Base-by-base conservation (phyloP, 2,329 filamentous ascomycete genomes). In the Pyrenochaeta sp. region DNA sequence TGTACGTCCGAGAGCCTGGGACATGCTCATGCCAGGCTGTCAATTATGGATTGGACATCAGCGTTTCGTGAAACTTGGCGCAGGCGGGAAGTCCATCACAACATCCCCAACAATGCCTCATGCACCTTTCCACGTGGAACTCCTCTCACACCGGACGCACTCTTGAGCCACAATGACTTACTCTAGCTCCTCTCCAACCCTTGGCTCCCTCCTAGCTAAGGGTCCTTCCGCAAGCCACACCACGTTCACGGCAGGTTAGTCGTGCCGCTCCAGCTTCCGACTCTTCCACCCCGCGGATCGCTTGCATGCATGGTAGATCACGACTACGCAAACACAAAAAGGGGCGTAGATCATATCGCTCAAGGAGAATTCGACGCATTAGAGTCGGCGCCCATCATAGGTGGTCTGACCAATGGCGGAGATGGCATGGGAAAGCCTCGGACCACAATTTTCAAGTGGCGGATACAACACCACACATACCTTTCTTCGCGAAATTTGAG, bases 261-360 rank as follows among this genome's bases (percentile, higher is more conserved):
- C 52, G 40, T 35, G 35, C 28, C 36, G 11, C 14, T n/a, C 15
- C 24, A 20, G 11, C 21, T 15, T 42, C 42, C 29, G n/a, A 27
- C 38, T 51, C 32, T 39, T 42, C 48, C 42, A 35, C 37, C 36
- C 37, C 40, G 32, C 41, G 38, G 48, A 45, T 26, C 14, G 17
- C 41, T 32, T 24, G 35, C 31, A 41, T 53, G 49, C 38, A 40
- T 26, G 21, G 49, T 29, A 53, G 50, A 53, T 50, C 46, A n/a
- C 37, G 32, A 43, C 38, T 35, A 24, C 15, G 19, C 20, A 30
- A n/a, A 21, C 24, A 18, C 41, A 37, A 41, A 35, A n/a, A n/a
- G n/a, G n/a, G 41, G 35, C 39, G 48, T 37, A 51, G 48, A 48
- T 51, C 48, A 41, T 15, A 6, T 22, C 31, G n/a, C n/a, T n/a